phyloP scores from a whole-genome alignment of 768 basidiomycete species.

The Tulasnella sp. region DNA sequence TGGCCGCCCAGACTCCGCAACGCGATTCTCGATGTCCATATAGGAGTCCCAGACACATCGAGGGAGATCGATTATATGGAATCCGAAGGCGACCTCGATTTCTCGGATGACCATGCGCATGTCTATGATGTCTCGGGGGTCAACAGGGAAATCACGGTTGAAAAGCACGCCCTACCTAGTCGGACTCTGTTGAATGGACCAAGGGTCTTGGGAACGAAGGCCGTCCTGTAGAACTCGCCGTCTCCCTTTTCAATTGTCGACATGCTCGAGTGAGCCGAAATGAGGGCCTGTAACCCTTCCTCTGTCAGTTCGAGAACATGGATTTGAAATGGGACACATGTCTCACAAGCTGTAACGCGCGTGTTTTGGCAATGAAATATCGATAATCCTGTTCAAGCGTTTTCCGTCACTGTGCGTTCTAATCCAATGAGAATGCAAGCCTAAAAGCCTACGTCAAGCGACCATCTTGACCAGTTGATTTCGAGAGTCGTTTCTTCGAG shows the following conservation, averaged over 20 bases:
- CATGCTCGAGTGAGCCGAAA: slow-evolving; percentile 26
- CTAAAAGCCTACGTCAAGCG: slow-evolving; percentile 23
- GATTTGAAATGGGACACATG: not conserved
- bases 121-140: not conserved
- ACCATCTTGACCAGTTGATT: slow-evolving; percentile 29
- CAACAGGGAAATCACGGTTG: not conserved
- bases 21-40: slow-evolving; percentile 22
- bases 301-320: not conserved
- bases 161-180: slow-evolving; percentile 16
- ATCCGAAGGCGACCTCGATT: slow-evolving; percentile 21
- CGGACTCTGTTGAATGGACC: slow-evolving; percentile 23
- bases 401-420: not conserved
- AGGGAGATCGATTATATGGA: slow-evolving; percentile 15
- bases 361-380: slow-evolving; percentile 22
- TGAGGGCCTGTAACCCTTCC: slow-evolving; percentile 21
- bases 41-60: slow-evolving; percentile 22
- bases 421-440: not conserved
- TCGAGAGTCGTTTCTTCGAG: slow-evolving; percentile 27
- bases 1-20: slow-evolving; percentile 3
- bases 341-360: slow-evolving; percentile 23
- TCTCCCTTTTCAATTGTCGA: slow-evolving; percentile 24
- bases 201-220: slow-evolving; percentile 25
- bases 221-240: slow-evolving; percentile 23
- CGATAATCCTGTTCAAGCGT: slow-evolving; percentile 18
- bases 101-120: slow-evolving; percentile 25